These are phyloP conservation scores for Linderniella brevidens DNA, from an alignment of 257 asterid genomes.

Conservation along the genomic window DNA sequence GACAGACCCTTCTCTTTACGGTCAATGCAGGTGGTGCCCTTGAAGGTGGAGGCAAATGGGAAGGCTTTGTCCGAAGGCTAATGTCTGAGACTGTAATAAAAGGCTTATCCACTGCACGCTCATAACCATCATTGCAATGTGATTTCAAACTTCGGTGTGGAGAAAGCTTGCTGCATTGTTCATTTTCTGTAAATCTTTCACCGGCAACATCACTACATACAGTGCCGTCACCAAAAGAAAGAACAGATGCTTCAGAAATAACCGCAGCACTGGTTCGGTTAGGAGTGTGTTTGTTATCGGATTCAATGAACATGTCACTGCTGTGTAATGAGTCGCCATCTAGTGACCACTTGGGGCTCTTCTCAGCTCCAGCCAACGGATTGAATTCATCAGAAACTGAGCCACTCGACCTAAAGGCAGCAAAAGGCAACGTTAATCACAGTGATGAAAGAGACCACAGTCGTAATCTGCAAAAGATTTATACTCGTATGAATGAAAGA, in stretches of 20 bases:
- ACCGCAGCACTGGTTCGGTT: not conserved
- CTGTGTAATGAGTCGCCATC: not conserved
- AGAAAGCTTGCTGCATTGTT: constrained; percentile 9
- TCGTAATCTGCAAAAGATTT: not conserved
- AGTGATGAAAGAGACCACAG: too few relatives aligned
- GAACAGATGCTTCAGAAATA: constrained; percentile 6
- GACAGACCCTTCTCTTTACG: not conserved
- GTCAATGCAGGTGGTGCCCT: not conserved
- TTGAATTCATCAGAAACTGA: constrained; percentile 44
- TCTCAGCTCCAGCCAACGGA: constrained; percentile 19
- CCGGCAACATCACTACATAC: not conserved
- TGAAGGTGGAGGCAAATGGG: not conserved
- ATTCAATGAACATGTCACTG: not conserved
- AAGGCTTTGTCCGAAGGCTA: not conserved
- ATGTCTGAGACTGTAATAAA: not conserved
- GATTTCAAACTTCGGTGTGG: constrained; percentile 5
- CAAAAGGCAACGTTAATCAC: not conserved
- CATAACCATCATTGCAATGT: not conserved
- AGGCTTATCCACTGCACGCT: not conserved
- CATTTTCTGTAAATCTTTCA: not conserved
- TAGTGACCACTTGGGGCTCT: not conserved
- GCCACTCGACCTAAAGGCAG: not conserved
- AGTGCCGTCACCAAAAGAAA: constrained; percentile 4
- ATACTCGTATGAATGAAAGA: not conserved
- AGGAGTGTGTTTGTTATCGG: not conserved